Evolutionary conservation across 768 basidiomycete genomes (phyloP), one percentile per base, ranked within the genome.

Genomic region (Hypsizygus marmoreus): DNA sequence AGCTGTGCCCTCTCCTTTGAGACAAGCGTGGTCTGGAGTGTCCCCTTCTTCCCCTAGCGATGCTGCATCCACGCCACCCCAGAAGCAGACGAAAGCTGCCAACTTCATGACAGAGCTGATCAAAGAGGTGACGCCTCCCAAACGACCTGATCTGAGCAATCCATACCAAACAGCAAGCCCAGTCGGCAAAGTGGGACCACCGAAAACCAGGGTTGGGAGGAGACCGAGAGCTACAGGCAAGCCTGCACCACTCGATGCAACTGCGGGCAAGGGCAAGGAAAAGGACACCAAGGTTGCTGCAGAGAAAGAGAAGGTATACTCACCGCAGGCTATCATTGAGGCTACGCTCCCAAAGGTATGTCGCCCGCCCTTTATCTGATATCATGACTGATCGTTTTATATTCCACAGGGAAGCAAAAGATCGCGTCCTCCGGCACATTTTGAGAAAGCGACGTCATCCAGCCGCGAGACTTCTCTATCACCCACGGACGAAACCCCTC

Each of bases 81-180:
- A 66, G 14, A 78, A 72, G 43, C 80, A 77, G 20, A 87, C 85
- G 2, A 79, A 82, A 55, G 80, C 86, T 4, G 88, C 86, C 9
- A 78, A 71, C 57, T 79, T 81, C 41, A 81, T 88, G 77, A 73
- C 81, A 1, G 81, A 81, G 42, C 70, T 90, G 42, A 81, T 88
- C 53, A 84, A 86, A 61, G 84, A 85, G 53, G 80, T 77, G 6
- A 83, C 84, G 0, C 84, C 85, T 0, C 72, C 78, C 11, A 81
- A 77, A 63, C 81, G 71, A 47, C 74, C 79, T 16, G 88, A 86
- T 54, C 74, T 89, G 32, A 79, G 78, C 40, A 91, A 91, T 60
- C 89, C 89, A 0, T 91, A 91, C 57, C 84, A 90, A 61, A 75
- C 77, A 14, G 81, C 82, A 12, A 86, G 79, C 54, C 86, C 86